Conservation (phyloP, 2,329 filamentous ascomycete species). For the Botrytis fragariae region DNA sequence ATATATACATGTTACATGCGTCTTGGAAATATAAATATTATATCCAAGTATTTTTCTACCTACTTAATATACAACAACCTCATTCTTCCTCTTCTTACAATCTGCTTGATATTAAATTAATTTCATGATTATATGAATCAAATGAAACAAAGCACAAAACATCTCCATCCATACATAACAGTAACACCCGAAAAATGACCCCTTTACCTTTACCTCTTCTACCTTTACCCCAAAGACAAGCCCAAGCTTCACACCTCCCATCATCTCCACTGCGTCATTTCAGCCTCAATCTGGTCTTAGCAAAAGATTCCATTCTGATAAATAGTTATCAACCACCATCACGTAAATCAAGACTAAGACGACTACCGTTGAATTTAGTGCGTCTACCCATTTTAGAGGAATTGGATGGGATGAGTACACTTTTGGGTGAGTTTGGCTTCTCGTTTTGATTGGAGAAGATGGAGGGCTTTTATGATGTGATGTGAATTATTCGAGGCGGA, state of each 20-base stretch:
- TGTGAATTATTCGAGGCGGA: neutral
- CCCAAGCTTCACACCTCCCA: neutral
- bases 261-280: conserved; percentile 2
- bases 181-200: neutral
- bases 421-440: conserved; percentile 8
- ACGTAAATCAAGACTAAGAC: neutral
- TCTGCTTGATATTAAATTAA: neutral
- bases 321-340: neutral
- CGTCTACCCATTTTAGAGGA: neutral
- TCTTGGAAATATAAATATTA: neutral
- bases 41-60: neutral
- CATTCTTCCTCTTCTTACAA: neutral
- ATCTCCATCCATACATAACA: neutral
- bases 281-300: neutral
- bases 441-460: neutral
- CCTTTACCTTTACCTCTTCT: neutral
- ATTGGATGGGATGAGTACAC: conserved; percentile 12
- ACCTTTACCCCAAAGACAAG: neutral
- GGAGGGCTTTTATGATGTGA: neutral
- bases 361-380: neutral
- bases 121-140: neutral
- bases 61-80: neutral
- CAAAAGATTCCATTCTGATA: neutral
- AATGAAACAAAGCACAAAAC: neutral
- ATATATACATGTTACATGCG: neutral